Evolutionary conservation across 208 protist species (phyloP).

Genomic region (Wallacemonas sp.): DNA sequence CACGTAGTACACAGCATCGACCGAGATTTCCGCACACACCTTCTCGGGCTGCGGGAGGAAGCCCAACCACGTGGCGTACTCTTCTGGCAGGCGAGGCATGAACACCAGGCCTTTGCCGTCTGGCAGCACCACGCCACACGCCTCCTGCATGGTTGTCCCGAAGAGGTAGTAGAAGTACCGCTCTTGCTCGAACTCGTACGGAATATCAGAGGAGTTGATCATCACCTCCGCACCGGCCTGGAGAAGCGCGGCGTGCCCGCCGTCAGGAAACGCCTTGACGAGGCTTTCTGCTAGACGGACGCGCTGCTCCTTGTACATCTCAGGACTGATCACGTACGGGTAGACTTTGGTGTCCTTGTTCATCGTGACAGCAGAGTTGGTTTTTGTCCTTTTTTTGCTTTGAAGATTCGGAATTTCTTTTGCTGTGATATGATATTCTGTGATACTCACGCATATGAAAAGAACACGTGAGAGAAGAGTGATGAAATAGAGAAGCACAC

Average conservation of each 20-base stretch:
- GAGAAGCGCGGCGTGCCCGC: constrained; percentile 73
- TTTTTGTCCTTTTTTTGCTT: neutral
- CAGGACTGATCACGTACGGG: constrained; percentile 63
- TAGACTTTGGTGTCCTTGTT: constrained; percentile 40
- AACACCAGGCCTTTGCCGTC: constrained; percentile 83
- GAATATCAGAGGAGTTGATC: constrained; percentile 88
- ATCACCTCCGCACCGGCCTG: constrained; percentile 80
- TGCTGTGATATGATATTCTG: neutral
- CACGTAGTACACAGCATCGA: constrained; percentile 85
- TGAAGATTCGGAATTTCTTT: neutral
- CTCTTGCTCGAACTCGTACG: constrained; percentile 92
- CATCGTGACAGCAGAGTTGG: neutral
- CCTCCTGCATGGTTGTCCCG: constrained; percentile 85
- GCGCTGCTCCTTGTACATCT: constrained; percentile 89
- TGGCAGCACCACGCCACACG: constrained; percentile 65
- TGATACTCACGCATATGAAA: too few species aligned
- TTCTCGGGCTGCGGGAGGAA: constrained; percentile 65
- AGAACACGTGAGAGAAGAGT: too few species aligned
- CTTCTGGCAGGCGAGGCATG: constrained; percentile 75
- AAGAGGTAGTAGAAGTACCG: constrained; percentile 95
- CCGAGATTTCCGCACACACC: constrained; percentile 44
- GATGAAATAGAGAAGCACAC: too few species aligned
- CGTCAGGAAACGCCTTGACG: constrained; percentile 32
- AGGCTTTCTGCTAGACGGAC: constrained; percentile 59
- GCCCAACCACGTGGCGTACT: constrained; percentile 92